Evolutionary conservation across 164 flowering plant species (phyloP).

Genomic region (Umbilicus rupestris): DNA sequence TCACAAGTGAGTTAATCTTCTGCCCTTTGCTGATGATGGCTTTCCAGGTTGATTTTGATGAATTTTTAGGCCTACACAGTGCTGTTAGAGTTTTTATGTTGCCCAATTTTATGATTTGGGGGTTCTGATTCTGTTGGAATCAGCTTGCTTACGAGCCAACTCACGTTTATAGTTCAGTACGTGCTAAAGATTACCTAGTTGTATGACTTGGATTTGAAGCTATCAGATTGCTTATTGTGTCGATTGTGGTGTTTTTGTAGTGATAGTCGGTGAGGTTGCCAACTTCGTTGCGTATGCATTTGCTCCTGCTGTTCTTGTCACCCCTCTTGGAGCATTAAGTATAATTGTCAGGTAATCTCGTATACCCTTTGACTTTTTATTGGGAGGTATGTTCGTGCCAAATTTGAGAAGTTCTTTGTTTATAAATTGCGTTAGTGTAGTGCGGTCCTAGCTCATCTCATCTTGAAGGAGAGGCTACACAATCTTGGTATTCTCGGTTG

Average conservation of each 20-base stretch:
- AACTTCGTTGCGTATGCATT: constrained; percentile 84
- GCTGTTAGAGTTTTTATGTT: too few species aligned
- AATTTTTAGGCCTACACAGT: background rate
- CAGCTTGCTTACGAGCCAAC: too few species aligned
- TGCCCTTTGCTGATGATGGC: constrained; percentile 9
- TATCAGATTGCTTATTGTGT: constrained; percentile 18
- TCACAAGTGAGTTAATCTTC: constrained; percentile 44
- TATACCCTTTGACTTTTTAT: background rate
- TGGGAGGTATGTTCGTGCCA: background rate
- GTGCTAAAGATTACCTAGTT: too few species aligned
- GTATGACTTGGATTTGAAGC: constrained; percentile 8
- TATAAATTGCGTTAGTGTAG: constrained; percentile 35
- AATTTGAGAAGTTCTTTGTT: background rate
- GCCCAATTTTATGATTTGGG: too few species aligned
- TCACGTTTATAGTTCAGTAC: too few species aligned
- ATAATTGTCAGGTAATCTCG: constrained; percentile 60
- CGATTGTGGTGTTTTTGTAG: constrained; percentile 32
- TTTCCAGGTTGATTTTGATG: too few species aligned
- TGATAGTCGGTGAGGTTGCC: constrained; percentile 83
- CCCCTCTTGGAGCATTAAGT: constrained; percentile 88
- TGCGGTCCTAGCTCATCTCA: constrained; percentile 77
- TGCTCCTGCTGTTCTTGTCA: constrained; percentile 86
- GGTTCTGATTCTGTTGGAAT: too few species aligned
- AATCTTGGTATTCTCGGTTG: constrained; percentile 66
- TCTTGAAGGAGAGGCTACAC: constrained; percentile 66